phyloP scores from a whole-genome alignment of 2,329 filamentous ascomycete genomes.

The Fulvia fulva region DNA sequence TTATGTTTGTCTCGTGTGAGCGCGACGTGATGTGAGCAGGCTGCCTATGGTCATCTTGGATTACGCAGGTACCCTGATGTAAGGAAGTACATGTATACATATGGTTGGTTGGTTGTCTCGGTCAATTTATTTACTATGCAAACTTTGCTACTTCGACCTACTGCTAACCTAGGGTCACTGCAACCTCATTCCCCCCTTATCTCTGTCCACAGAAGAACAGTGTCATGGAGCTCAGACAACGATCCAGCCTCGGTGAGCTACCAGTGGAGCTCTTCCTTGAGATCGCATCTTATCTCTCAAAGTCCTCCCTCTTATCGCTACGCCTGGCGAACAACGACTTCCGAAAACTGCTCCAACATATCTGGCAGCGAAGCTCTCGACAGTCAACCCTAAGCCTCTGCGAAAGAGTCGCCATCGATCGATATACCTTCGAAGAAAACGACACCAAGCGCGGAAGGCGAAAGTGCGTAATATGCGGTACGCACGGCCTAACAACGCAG shows the following conservation, averaged over 20 bases:
- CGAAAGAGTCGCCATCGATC: conserved; percentile 23
- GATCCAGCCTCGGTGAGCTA: conserved; percentile 22
- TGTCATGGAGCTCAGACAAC: background rate
- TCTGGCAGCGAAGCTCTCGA: background rate
- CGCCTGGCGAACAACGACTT: conserved; percentile 28
- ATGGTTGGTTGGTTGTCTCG: too few species aligned
- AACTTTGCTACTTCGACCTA: background rate
- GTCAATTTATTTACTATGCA: too few species aligned
- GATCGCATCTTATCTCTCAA: conserved; percentile 35
- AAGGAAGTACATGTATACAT: background rate
- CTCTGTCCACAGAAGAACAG: too few species aligned
- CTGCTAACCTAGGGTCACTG: background rate
- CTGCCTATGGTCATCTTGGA: background rate
- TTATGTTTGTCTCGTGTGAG: background rate
- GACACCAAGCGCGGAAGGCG: conserved; percentile 18
- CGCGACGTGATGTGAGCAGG: background rate
- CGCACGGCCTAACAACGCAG: conserved; percentile 9
- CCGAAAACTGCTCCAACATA: conserved; percentile 28
- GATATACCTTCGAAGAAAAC: conserved; percentile 23
- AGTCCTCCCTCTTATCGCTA: conserved; percentile 37
- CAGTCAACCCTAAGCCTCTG: conserved; percentile 11
- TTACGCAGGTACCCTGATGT: background rate
- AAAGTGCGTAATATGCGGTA: conserved; percentile 26
- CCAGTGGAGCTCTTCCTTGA: conserved; percentile 36
- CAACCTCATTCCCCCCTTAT: background rate